These are phyloP conservation scores for Yamadazyma aaseri DNA, from an alignment of 1,139 yeast species.

Conservation along the genomic window DNA sequence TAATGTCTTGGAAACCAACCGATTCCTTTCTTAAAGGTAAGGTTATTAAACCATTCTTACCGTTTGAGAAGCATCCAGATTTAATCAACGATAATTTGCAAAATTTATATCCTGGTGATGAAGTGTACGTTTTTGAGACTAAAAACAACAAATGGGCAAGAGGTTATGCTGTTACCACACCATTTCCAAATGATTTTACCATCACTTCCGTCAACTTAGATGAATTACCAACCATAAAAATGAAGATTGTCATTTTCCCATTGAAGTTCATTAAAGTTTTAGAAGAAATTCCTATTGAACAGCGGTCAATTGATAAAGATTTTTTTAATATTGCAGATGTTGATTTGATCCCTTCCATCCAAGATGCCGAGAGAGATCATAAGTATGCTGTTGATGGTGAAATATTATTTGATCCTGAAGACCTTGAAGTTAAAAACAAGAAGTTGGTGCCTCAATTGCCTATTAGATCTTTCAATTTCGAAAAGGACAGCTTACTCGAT, in stretches of 20 bases:
- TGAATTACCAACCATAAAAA: constrained; percentile 55
- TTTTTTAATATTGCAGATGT: constrained; percentile 33
- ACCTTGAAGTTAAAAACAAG: constrained; percentile 9
- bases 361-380: constrained; percentile 41
- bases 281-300: constrained; percentile 31
- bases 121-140: constrained; percentile 72
- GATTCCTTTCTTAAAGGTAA: constrained; percentile 46
- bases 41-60: constrained; percentile 59
- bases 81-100: constrained; percentile 40
- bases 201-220: constrained; percentile 61
- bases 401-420: neutral
- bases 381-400: constrained; percentile 29
- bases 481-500: constrained; percentile 43
- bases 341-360: constrained; percentile 44
- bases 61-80: constrained; percentile 51
- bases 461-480: constrained; percentile 26
- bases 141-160: constrained; percentile 71
- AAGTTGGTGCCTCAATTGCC: constrained; percentile 55
- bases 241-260: constrained; percentile 61
- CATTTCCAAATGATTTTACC: constrained; percentile 68
- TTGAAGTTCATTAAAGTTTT: constrained; percentile 46
- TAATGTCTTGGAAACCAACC: constrained; percentile 40
- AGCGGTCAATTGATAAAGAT: constrained; percentile 25
- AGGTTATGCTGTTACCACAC: constrained; percentile 65
- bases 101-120: constrained; percentile 78